Conservation (phyloP, 2,329 filamentous ascomycete genomes). For the Onygenales sp. region DNA sequence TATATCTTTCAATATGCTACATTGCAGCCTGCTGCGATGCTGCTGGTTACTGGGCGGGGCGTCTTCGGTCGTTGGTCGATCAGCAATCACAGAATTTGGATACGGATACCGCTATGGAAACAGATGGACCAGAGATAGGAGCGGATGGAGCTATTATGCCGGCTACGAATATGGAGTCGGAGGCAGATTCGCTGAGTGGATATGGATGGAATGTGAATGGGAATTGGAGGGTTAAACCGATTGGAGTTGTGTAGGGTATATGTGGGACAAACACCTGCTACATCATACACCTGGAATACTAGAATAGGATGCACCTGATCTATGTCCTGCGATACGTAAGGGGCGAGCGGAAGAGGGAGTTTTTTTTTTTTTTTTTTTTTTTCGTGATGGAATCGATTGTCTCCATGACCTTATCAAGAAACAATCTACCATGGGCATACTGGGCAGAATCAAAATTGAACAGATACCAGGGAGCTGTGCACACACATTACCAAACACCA, state of each 20-base stretch:
- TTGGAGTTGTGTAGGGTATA: slow-evolving; percentile 16
- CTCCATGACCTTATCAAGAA: too few species aligned
- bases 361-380: too few species aligned
- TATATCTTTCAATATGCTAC: slow-evolving; percentile 23
- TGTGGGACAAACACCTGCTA: background rate
- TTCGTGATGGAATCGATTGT: too few species aligned
- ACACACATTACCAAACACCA: too few species aligned
- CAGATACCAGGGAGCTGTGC: too few species aligned
- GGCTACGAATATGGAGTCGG: background rate
- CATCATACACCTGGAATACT: background rate
- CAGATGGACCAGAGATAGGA: background rate
- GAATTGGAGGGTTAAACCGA: slow-evolving; percentile 23
- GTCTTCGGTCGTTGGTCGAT: slow-evolving; percentile 1
- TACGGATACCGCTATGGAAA: background rate
- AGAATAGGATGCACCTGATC: background rate
- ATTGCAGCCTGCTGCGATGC: slow-evolving; percentile 21
- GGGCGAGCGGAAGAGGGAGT: too few species aligned
- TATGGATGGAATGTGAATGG: slow-evolving; percentile 10
- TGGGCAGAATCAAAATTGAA: too few species aligned
- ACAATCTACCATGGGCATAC: too few species aligned
- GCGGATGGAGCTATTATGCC: background rate
- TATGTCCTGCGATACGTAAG: background rate
- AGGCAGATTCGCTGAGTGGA: slow-evolving; percentile 4
- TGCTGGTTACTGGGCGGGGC: slow-evolving; percentile 4
- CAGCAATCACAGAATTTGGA: background rate